Evolutionary conservation across 148 eudicot species (phyloP).

Genomic region (Rhododendron vialii): DNA sequence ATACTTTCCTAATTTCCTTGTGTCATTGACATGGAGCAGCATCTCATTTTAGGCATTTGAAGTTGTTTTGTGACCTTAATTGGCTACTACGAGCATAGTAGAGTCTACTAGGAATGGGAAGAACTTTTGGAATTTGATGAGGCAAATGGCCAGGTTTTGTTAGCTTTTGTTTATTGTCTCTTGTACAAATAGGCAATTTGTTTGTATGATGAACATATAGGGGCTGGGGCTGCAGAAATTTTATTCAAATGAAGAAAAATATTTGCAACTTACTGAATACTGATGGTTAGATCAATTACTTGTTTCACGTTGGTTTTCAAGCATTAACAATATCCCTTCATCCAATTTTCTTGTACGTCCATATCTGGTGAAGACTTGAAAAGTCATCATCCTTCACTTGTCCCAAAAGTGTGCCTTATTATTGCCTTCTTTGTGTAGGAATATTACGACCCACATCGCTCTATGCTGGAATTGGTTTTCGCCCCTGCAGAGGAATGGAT

Average conservation of each 20-base stretch:
- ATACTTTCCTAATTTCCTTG: not conserved
- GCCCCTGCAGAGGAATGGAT: conserved; percentile 99
- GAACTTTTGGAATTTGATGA: not conserved
- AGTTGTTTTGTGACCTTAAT: not conserved
- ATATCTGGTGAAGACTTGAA: not conserved
- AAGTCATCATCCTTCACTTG: not conserved
- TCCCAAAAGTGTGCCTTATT: not conserved
- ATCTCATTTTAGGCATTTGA: not conserved
- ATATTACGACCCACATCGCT: conserved; percentile 74
- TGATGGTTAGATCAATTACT: not conserved
- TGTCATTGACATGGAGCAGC: not conserved
- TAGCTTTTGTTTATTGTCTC: not conserved
- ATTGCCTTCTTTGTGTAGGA: conserved; percentile 47
- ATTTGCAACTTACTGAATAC: not conserved
- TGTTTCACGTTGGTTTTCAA: not conserved
- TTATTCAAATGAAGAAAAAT: not conserved
- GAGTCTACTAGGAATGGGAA: not conserved
- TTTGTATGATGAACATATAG: not conserved
- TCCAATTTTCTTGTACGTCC: not conserved
- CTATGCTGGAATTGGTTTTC: conserved; percentile 97
- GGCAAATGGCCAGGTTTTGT: not conserved
- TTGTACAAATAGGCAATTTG: not conserved
- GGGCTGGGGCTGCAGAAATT: not conserved
- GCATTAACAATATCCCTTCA: not conserved
- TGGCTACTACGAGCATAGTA: not conserved